A percentile compares a stretch with the other conserved stretches of the same genome.
phyloP scores from a whole-genome alignment of 371 early-diverging fungal species.

The Chytridium lagenaria region DNA sequence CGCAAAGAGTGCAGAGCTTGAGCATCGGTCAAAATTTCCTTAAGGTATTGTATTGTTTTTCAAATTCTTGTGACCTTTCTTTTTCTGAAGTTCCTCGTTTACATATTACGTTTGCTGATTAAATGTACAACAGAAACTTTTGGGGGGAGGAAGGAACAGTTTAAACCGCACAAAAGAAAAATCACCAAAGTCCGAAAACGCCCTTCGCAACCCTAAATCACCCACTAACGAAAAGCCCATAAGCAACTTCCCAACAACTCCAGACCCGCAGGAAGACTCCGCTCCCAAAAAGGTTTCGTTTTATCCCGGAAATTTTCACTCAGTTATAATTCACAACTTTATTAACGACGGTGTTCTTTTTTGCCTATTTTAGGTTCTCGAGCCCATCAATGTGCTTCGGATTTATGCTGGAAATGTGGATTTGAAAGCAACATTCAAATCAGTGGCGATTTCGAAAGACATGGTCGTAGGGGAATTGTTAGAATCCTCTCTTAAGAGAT shows the following conservation, averaged over 20 bases:
- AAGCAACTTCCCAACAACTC: neutral
- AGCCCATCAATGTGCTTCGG: slow-evolving; percentile 53
- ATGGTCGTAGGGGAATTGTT: slow-evolving; percentile 44
- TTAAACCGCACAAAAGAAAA: slow-evolving; percentile 13
- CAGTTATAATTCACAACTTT: too few species aligned
- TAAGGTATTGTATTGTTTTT: slow-evolving; percentile 12
- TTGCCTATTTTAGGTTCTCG: slow-evolving; percentile 19
- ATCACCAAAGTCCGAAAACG: neutral
- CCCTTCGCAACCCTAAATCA: slow-evolving; percentile 3
- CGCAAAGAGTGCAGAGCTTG: slow-evolving; percentile 5
- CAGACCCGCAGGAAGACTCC: neutral
- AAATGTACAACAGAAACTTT: slow-evolving; percentile 13
- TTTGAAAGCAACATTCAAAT: slow-evolving; percentile 58
- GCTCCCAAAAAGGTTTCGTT: neutral
- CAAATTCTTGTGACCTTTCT: neutral
- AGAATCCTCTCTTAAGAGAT: slow-evolving; percentile 44
- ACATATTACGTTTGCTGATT: neutral
- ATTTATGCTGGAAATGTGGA: slow-evolving; percentile 60
- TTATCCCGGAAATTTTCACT: too few species aligned
- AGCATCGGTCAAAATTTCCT: slow-evolving; percentile 20
- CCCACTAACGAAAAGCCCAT: neutral
- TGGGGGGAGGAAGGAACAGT: slow-evolving; percentile 20
- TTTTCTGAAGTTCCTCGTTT: neutral
- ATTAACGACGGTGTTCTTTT: too few species aligned
- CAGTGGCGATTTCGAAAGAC: slow-evolving; percentile 44